These are phyloP conservation scores for Tremella mesenterica DNA, from an alignment of 768 basidiomycete genomes.

Conservation along the genomic window DNA sequence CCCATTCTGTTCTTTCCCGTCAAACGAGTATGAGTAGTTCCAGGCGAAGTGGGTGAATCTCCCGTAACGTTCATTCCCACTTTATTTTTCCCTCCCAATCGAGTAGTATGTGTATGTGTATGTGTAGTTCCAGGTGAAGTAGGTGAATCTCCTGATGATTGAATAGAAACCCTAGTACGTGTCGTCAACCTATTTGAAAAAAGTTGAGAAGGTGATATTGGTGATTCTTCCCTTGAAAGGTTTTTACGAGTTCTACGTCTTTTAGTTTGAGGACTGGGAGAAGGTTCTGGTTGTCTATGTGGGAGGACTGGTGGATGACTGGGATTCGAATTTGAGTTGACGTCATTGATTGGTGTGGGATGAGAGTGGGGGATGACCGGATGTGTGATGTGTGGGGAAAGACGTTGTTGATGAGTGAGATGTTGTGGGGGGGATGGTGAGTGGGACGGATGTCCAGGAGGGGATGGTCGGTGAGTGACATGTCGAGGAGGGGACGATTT, in stretches of 20 bases:
- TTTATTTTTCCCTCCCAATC: slow-evolving; percentile 16
- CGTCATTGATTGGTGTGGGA: too few species aligned
- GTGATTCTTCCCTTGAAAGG: background rate
- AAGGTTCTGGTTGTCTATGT: background rate
- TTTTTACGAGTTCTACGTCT: background rate
- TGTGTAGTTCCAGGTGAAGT: slow-evolving; percentile 1
- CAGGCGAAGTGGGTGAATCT: background rate
- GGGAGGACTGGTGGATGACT: background rate
- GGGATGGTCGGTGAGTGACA: too few species aligned
- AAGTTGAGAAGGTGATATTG: background rate
- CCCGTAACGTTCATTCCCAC: slow-evolving; percentile 8
- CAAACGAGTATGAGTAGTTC: background rate
- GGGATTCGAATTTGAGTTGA: too few species aligned
- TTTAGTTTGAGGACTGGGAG: background rate
- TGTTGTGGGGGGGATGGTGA: too few species aligned
- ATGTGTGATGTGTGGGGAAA: too few species aligned
- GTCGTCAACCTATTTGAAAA: too few species aligned
- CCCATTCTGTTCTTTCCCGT: background rate
- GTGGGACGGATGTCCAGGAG: too few species aligned
- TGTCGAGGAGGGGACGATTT: too few species aligned
- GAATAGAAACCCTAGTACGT: background rate
- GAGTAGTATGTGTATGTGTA: background rate
- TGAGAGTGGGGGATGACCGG: too few species aligned
- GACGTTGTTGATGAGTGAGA: too few species aligned
- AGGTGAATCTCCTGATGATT: background rate